phyloP scores from a whole-genome alignment of 768 basidiomycete genomes.

The Psilocybe tampanensis region DNA sequence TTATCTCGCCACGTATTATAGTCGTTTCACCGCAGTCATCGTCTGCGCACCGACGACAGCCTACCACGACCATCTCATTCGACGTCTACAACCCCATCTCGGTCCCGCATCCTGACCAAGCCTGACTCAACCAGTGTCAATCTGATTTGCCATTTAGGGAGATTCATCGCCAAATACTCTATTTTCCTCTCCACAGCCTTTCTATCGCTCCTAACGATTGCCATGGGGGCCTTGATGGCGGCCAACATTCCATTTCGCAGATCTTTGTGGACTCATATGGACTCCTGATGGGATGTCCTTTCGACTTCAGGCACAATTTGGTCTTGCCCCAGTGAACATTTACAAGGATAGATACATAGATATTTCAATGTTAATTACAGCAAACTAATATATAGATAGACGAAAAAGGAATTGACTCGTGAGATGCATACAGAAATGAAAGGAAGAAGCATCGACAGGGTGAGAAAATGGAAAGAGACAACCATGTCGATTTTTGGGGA shows the following conservation, averaged over 20 bases:
- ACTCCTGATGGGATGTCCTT: slow-evolving; percentile 3
- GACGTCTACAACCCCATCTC: not conserved
- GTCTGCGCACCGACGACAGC: slow-evolving; percentile 9
- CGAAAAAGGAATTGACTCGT: not conserved
- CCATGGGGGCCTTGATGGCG: not conserved
- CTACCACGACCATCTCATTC: not conserved
- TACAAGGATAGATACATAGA: too few relatives aligned
- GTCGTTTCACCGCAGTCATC: slow-evolving; percentile 7
- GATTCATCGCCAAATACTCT: slow-evolving; percentile 3
- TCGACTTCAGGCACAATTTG: not conserved
- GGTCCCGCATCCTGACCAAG: slow-evolving; percentile 2
- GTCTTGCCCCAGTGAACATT: not conserved
- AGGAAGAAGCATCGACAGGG: not conserved
- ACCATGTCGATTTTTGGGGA: not conserved
- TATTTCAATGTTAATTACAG: too few relatives aligned
- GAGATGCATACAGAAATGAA: not conserved
- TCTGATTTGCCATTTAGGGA: not conserved
- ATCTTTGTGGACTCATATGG: slow-evolving; percentile 6
- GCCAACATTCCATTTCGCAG: not conserved
- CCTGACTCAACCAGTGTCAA: not conserved
- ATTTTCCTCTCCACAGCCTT: not conserved
- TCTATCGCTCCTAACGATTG: not conserved
- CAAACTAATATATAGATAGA: not conserved
- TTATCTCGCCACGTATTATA: slow-evolving; percentile 24
- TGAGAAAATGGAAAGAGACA: not conserved